Evolutionary conservation across 805 yeast species (phyloP).

Genomic region (Lachancea waltii): DNA sequence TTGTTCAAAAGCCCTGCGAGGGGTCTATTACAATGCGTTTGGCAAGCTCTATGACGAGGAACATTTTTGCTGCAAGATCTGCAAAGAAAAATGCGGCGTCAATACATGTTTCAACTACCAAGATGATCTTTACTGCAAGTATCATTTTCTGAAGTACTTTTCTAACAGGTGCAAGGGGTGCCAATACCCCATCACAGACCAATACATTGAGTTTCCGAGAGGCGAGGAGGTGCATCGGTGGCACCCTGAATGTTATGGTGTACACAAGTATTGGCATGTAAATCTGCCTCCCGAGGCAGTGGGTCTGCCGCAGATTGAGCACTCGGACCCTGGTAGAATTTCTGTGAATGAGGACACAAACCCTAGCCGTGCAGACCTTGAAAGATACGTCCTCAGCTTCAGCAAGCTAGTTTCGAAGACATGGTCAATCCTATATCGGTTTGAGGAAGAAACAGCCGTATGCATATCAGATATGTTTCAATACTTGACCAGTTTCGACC

Average conservation of each 20-base stretch:
- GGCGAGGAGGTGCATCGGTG: constrained; percentile 93
- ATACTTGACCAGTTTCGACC: constrained; percentile 68
- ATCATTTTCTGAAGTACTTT: constrained; percentile 77
- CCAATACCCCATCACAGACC: constrained; percentile 81
- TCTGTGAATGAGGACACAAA: constrained; percentile 23
- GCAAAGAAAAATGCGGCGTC: constrained; percentile 78
- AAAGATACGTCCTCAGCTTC: constrained; percentile 56
- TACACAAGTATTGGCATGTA: constrained; percentile 94
- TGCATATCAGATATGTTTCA: constrained; percentile 89
- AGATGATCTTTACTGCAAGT: constrained; percentile 79
- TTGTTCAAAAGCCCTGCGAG: constrained; percentile 81
- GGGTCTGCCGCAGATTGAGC: constrained; percentile 35
- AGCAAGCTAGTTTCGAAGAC: constrained; percentile 55
- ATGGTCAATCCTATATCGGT: constrained; percentile 83
- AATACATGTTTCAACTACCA: constrained; percentile 90
- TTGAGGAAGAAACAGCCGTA: constrained; percentile 85
- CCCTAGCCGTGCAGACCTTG: constrained; percentile 43
- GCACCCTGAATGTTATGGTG: constrained; percentile 99
- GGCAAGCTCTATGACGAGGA: constrained; percentile 90
- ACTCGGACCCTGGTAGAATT: constrained; percentile 12
- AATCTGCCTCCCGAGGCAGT: constrained; percentile 57
- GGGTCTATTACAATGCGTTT: constrained; percentile 89
- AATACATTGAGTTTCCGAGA: constrained; percentile 84
- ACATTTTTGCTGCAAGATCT: constrained; percentile 87
- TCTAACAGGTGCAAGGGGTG: constrained; percentile 95